phyloP scores from a whole-genome alignment of 2,329 filamentous ascomycete genomes.

The Sclerotinia nivalis region DNA sequence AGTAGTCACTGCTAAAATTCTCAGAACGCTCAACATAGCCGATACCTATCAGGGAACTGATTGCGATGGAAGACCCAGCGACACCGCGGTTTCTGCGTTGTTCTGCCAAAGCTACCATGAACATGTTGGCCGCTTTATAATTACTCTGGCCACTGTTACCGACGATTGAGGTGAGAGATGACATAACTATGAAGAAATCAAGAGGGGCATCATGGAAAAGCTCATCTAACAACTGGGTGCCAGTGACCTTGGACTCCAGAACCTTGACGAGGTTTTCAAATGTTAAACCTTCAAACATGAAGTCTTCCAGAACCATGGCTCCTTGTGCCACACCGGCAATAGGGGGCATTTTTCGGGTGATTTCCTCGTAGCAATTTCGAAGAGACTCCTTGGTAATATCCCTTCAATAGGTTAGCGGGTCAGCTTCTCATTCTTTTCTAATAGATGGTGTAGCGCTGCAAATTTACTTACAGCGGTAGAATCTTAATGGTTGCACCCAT shows the following conservation, averaged over 20 bases:
- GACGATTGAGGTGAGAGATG: constrained; percentile 49
- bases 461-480: too few relatives aligned
- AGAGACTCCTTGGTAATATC: too few relatives aligned
- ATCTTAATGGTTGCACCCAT: too few relatives aligned
- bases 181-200: constrained; percentile 46
- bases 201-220: constrained; percentile 6
- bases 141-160: constrained; percentile 22
- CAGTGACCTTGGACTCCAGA: constrained; percentile 25
- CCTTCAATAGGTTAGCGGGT: too few relatives aligned
- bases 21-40: constrained; percentile 41
- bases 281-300: constrained; percentile 48
- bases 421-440: too few relatives aligned
- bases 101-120: constrained; percentile 46
- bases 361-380: background rate
- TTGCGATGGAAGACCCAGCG: constrained; percentile 51
- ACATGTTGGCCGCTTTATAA: constrained; percentile 23
- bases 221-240: constrained; percentile 23
- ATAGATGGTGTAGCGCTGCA: too few relatives aligned
- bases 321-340: constrained; percentile 48
- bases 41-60: constrained; percentile 51
- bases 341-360: constrained; percentile 23
- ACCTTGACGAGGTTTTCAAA: constrained; percentile 15
- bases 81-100: constrained; percentile 46
- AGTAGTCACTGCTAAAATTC: background rate
- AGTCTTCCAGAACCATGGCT: constrained; percentile 47